Percentiles rank a stretch among this genome's conserved stretches.
These are phyloP conservation scores for Suillus brevipes DNA, from an alignment of 768 basidiomycete genomes.

Conservation along the genomic window DNA sequence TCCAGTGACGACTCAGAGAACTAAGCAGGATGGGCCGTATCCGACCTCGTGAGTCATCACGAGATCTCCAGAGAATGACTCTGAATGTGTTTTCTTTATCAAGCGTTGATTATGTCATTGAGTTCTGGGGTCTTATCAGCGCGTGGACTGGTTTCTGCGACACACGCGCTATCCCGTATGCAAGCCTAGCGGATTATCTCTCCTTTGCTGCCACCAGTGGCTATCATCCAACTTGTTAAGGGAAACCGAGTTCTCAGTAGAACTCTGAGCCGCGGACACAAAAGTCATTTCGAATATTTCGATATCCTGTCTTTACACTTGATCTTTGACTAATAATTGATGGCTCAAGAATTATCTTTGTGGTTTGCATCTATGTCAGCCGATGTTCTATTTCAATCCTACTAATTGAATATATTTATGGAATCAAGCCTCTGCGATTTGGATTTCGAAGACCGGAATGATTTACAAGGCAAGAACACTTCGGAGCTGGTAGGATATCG, in stretches of 20 bases:
- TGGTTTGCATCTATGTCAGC: too few relatives aligned
- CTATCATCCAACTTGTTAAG: conserved; percentile 19
- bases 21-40: conserved; percentile 18
- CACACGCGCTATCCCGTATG: conserved; percentile 22
- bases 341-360: background rate
- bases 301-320: background rate
- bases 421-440: too few relatives aligned
- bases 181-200: conserved; percentile 24
- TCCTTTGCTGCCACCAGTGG: conserved; percentile 21
- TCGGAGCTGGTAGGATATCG: too few relatives aligned
- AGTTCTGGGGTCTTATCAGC: conserved; percentile 22
- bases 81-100: background rate
- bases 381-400: too few relatives aligned
- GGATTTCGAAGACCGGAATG: too few relatives aligned
- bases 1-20: conserved; percentile 2
- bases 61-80: background rate
- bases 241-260: background rate
- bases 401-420: too few relatives aligned
- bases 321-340: background rate
- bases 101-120: conserved; percentile 21
- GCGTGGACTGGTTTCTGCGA: conserved; percentile 27
- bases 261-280: background rate
- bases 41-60: conserved; percentile 18
- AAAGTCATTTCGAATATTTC: background rate
- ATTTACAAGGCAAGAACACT: too few relatives aligned